Percentiles rank a stretch among this genome's conserved stretches.
Conservation (phyloP, 805 yeast genomes). For the Wickerhamomyces chambardii region DNA sequence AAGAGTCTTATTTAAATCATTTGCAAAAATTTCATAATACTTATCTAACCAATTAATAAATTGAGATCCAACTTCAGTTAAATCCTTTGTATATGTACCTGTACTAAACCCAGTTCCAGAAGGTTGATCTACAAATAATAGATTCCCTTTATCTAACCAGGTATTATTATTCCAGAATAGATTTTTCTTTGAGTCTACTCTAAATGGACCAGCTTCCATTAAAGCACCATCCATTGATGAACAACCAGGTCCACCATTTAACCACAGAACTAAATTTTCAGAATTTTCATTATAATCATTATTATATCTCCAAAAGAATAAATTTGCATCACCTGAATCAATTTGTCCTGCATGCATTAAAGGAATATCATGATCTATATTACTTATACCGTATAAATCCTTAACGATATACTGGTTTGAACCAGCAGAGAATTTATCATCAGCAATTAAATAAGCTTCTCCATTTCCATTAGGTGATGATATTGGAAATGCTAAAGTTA, state of each 20-base stretch:
- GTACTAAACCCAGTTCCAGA: slow-evolving; percentile 88
- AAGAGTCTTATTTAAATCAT: slow-evolving; percentile 52
- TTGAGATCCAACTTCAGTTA: slow-evolving; percentile 49
- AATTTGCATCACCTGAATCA: slow-evolving; percentile 8
- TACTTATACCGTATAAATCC: slow-evolving; percentile 12
- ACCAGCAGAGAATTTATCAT: too few relatives aligned
- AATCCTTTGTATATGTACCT: slow-evolving; percentile 42
- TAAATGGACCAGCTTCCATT: slow-evolving; percentile 85
- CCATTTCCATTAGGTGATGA: too few relatives aligned
- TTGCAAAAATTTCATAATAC: slow-evolving; percentile 68
- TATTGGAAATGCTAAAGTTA: too few relatives aligned
- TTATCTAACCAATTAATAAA: slow-evolving; percentile 56
- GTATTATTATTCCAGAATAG: slow-evolving; percentile 59
- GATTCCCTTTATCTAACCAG: slow-evolving; percentile 75
- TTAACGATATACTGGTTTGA: too few relatives aligned
- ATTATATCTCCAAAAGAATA: slow-evolving; percentile 19
- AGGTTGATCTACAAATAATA: slow-evolving; percentile 90
- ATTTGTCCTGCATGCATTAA: slow-evolving; percentile 36
- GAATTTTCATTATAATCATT: slow-evolving; percentile 8
- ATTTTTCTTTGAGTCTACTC: slow-evolving; percentile 39
- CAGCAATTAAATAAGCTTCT: too few relatives aligned
- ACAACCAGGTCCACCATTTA: slow-evolving; percentile 98
- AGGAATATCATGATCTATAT: slow-evolving; percentile 19
- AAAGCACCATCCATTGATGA: slow-evolving; percentile 97
- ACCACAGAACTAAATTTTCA: slow-evolving; percentile 65